These are phyloP conservation scores for Mycena crocata DNA, from an alignment of 768 basidiomycete species.

Conservation along the genomic window DNA sequence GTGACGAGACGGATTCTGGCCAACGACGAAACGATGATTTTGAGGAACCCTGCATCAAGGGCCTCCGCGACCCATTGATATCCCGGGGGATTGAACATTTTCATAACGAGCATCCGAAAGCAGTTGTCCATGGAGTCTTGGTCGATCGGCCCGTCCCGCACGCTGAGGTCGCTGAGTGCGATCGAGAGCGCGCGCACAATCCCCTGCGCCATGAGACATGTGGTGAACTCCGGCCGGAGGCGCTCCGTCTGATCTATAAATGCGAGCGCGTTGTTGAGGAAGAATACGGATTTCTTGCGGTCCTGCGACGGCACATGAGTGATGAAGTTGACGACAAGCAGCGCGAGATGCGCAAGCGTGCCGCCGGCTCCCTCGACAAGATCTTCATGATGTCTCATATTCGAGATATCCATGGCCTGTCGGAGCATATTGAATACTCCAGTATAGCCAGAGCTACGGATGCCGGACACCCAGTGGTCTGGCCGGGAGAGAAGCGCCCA, in stretches of 20 bases:
- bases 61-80: too few species aligned
- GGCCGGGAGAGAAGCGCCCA: neutral
- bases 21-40: too few species aligned
- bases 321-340: neutral
- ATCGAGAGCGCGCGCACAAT: too few species aligned
- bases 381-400: neutral
- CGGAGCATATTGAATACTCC: neutral
- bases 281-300: neutral
- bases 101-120: too few species aligned
- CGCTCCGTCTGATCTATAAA: neutral
- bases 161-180: too few species aligned
- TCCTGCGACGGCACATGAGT: neutral
- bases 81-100: too few species aligned
- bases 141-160: too few species aligned
- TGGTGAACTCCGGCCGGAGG: neutral
- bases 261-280: neutral
- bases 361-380: neutral
- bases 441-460: neutral
- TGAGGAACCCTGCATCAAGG: too few species aligned
- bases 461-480: neutral
- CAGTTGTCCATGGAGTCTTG: too few species aligned
- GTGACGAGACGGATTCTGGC: too few species aligned
- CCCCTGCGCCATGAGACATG: too few species aligned
- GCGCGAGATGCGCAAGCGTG: neutral
- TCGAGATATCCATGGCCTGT: neutral